phyloP scores from a whole-genome alignment of 768 basidiomycete genomes.

The Termitomyces sp. region DNA sequence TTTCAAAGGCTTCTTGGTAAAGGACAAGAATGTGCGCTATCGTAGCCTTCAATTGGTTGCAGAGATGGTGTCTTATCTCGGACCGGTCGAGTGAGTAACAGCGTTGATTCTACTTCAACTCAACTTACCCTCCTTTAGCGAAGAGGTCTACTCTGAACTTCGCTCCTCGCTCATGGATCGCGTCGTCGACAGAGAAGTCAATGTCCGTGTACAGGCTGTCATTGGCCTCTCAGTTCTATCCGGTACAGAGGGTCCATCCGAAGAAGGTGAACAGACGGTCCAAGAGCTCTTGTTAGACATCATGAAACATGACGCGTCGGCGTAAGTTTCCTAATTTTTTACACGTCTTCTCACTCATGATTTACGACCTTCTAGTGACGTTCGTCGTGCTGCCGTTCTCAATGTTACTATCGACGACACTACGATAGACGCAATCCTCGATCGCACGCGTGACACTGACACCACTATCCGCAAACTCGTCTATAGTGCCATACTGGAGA shows the following conservation, averaged over 20 bases:
- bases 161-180: constrained; percentile 65
- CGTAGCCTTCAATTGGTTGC: constrained; percentile 73
- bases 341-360: not conserved
- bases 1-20: constrained; percentile 73
- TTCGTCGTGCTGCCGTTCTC: constrained; percentile 73
- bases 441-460: constrained; percentile 79
- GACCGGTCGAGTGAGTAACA: constrained; percentile 75
- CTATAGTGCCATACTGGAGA: constrained; percentile 54
- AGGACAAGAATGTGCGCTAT: constrained; percentile 84
- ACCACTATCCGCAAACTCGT: constrained; percentile 66
- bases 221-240: constrained; percentile 75
- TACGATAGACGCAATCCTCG: constrained; percentile 64
- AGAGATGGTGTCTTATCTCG: constrained; percentile 74
- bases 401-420: constrained; percentile 55
- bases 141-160: constrained; percentile 64
- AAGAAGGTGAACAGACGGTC: constrained; percentile 44
- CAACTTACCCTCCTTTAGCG: constrained; percentile 38
- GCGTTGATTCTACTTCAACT: not conserved
- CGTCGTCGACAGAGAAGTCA: constrained; percentile 70
- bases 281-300: constrained; percentile 62
- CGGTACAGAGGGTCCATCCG: constrained; percentile 56
- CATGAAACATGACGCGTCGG: constrained; percentile 65
- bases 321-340: constrained; percentile 41
- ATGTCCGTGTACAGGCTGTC: constrained; percentile 75
- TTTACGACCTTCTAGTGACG: constrained; percentile 51